phyloP scores from a whole-genome alignment of 495 filamentous ascomycete genomes.

The Podospora bellae-mahoneyi region DNA sequence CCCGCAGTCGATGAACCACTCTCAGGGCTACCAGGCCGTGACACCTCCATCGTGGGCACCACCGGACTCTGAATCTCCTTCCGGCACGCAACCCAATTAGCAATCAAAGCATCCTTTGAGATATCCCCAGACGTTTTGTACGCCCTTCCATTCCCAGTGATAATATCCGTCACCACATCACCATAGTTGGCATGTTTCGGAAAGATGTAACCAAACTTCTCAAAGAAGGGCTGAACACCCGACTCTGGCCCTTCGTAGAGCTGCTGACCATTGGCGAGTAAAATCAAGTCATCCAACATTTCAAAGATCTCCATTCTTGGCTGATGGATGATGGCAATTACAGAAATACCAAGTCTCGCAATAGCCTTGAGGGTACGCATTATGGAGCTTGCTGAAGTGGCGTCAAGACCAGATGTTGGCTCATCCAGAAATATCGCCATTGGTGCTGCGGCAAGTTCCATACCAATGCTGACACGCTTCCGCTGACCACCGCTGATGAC shows the following conservation, averaged over 20 bases:
- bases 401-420: slow-evolving; percentile 63
- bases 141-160: slow-evolving; percentile 45
- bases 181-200: slow-evolving; percentile 42
- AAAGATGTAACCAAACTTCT: slow-evolving; percentile 43
- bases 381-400: slow-evolving; percentile 59
- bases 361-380: slow-evolving; percentile 49
- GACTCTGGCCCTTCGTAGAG: slow-evolving; percentile 41
- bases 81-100: slow-evolving; percentile 34
- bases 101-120: slow-evolving; percentile 42
- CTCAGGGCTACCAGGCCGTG: slow-evolving; percentile 10
- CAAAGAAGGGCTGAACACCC: slow-evolving; percentile 44
- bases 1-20: neutral
- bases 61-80: neutral
- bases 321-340: slow-evolving; percentile 48
- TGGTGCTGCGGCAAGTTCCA: slow-evolving; percentile 63
- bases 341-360: slow-evolving; percentile 44
- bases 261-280: slow-evolving; percentile 43
- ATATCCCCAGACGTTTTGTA: slow-evolving; percentile 47
- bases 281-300: slow-evolving; percentile 45
- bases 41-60: neutral
- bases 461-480: slow-evolving; percentile 52
- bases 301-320: slow-evolving; percentile 48
- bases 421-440: slow-evolving; percentile 65
- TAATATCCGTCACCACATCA: slow-evolving; percentile 51
- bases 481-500: slow-evolving; percentile 50